Conservation (phyloP, 1,284 basidiomycete species). For the Moesziomyces parantarcticus region DNA sequence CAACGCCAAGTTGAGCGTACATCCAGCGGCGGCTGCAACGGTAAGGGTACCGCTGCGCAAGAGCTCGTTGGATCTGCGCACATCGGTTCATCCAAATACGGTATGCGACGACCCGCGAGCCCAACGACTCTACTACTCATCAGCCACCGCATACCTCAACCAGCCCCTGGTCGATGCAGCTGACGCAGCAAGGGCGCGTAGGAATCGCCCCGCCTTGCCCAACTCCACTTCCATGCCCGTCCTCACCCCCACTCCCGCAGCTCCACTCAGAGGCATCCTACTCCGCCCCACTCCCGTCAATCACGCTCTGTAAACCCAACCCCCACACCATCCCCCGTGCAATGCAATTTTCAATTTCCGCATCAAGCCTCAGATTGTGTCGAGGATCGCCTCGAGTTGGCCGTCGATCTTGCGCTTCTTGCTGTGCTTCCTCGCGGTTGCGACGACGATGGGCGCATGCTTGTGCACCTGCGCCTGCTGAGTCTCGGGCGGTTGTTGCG, state of each 20-base stretch:
- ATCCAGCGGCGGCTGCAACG: too few species aligned
- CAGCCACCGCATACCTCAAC: slow-evolving; percentile 10
- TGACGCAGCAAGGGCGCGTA: neutral
- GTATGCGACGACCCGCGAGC: slow-evolving; percentile 4
- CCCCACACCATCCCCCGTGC: too few species aligned
- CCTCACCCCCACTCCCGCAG: neutral
- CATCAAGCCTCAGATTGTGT: slow-evolving; percentile 26
- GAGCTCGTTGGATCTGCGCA: slow-evolving; percentile 28
- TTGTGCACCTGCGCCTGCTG: neutral
- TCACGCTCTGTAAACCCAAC: slow-evolving; percentile 9
- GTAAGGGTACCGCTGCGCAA: slow-evolving; percentile 24
- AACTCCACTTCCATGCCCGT: neutral
- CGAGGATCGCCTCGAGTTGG: slow-evolving; percentile 48
- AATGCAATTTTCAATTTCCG: too few species aligned
- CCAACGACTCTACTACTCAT: slow-evolving; percentile 9
- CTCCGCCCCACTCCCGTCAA: slow-evolving; percentile 1
- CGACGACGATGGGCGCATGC: slow-evolving; percentile 17
- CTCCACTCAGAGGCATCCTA: neutral
- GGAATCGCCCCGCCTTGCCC: neutral
- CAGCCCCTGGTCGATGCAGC: neutral
- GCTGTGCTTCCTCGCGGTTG: slow-evolving; percentile 15
- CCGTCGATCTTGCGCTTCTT: slow-evolving; percentile 38
- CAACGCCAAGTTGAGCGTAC: neutral
- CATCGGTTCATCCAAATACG: slow-evolving; percentile 15
- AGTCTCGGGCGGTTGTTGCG: slow-evolving; percentile 1